These are phyloP conservation scores for Boletus speciosus DNA, from an alignment of 768 basidiomycete species.

Conservation along the genomic window DNA sequence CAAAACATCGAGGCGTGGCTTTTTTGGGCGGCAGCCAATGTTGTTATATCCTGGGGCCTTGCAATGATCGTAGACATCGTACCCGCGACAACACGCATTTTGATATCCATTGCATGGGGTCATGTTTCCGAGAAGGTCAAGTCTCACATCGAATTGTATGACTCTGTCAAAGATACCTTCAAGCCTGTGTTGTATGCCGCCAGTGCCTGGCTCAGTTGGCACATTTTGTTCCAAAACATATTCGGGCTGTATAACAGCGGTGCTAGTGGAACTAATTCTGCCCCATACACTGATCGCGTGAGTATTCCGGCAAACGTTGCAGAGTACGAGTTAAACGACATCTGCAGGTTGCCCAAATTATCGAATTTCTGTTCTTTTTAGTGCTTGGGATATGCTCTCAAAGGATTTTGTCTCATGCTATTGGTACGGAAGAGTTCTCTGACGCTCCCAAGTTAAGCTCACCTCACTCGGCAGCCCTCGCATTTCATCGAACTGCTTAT, in stretches of 20 bases:
- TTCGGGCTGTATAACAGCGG: conserved; percentile 50
- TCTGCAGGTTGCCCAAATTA: conserved; percentile 51
- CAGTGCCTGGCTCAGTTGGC: conserved; percentile 70
- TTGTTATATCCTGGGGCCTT: conserved; percentile 76
- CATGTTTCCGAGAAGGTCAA: conserved; percentile 71
- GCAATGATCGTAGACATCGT: conserved; percentile 69
- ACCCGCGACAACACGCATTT: conserved; percentile 49
- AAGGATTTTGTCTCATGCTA: conserved; percentile 65
- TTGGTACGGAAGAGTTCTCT: conserved; percentile 34
- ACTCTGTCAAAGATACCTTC: conserved; percentile 62
- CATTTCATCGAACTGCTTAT: conserved; percentile 76
- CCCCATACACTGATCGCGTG: conserved; percentile 59
- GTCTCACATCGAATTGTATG: conserved; percentile 63
- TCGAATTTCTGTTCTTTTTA: conserved; percentile 78
- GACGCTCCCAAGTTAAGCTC: background rate
- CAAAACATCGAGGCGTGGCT: conserved; percentile 75
- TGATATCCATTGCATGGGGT: conserved; percentile 65
- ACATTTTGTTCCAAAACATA: conserved; percentile 67
- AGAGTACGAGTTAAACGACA: background rate
- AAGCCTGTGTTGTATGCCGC: conserved; percentile 75
- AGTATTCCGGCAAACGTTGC: conserved; percentile 10
- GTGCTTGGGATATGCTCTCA: conserved; percentile 59
- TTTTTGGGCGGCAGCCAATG: conserved; percentile 77
- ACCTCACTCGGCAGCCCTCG: conserved; percentile 45
- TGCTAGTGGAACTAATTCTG: conserved; percentile 43